A percentile compares a stretch with the other conserved stretches of the same genome.
Conservation (phyloP, 139 green algal genomes). For the Micractinium sp. region DNA sequence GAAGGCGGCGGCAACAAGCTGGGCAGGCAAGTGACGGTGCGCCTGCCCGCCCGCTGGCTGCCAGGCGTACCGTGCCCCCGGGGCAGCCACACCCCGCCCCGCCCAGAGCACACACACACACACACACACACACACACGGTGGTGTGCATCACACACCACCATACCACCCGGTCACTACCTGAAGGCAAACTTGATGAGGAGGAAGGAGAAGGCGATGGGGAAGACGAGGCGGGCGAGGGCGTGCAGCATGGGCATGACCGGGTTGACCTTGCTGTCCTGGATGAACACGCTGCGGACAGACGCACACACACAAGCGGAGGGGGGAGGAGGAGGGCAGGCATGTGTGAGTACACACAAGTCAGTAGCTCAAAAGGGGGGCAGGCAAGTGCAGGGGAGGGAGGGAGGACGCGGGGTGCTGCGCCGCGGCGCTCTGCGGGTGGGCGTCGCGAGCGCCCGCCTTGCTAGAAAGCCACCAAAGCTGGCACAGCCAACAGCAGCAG, state of each 20-base stretch:
- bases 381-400: no score
- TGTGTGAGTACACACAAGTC: neutral
- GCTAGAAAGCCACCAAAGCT: no score
- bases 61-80: neutral
- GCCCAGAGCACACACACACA: no score
- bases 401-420: no score
- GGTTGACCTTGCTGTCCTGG: constrained; percentile 31
- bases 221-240: constrained; percentile 49
- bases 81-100: neutral
- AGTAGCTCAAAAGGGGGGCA: no score
- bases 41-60: neutral
- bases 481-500: no score
- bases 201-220: constrained; percentile 57
- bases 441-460: no score
- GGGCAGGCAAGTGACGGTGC: neutral
- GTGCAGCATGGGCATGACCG: constrained; percentile 33
- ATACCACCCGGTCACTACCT: constrained; percentile 12
- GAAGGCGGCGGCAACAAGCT: no score
- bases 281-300: constrained; percentile 42
- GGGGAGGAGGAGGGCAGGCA: neutral
- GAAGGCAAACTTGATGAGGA: constrained; percentile 62
- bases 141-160: neutral
- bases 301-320: neutral
- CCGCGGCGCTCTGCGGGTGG: no score
- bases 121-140: no score